Base-by-base conservation (phyloP, 371 early-diverging fungal species). In the Thermomucor indicae-seudaticae region DNA sequence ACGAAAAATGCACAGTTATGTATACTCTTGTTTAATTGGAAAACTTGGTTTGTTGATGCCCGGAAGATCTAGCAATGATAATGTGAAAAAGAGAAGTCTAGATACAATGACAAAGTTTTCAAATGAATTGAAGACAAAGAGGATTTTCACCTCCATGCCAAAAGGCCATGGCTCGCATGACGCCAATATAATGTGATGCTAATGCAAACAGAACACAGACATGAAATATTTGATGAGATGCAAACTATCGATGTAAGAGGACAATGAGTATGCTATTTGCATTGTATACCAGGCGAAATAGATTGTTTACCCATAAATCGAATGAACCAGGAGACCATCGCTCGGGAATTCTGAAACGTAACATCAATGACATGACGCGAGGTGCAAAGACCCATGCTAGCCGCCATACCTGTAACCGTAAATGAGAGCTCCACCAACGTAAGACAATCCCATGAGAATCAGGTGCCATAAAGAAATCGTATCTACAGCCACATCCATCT, bases 161-260 rank as follows among this genome's bases (percentile, higher is more conserved):
- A 37, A 75, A 80, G 11, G 59, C 60, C 78, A 82, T 77, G 17
- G 92, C 89, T 23, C 68, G 60, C 40, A 82, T 72, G 8, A 93
- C 85, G 39, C 92, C 96, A 30, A 84, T 43, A 50, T 89, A 94
- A 58, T 95, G 96, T 38, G 80, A 55, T 1, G 77, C 39, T 8
- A 91, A 82, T 4, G 91, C 96, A n/a, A 81, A 53, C 5, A 93
- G 72, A 0, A 95, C 95, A 49, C 86, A 83, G 2, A 88, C 29
- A 53, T 96, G 96, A 53, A 92, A 95, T 43, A 96, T 92, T 68
- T 94, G 95, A 66, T 96, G 96, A 25, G 92, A 92, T 3, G 90
- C 79, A 40, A 66, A 65, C 84, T 84, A 61, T 8, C 14, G 14
- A 14, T 14, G 7, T 45, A 7, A 4, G 12, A 23, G 14, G 8